Evolutionary conservation across 305 asterid species (phyloP), one percentile per base, ranked within the genome.

Genomic region (Fraxinus nigra): DNA sequence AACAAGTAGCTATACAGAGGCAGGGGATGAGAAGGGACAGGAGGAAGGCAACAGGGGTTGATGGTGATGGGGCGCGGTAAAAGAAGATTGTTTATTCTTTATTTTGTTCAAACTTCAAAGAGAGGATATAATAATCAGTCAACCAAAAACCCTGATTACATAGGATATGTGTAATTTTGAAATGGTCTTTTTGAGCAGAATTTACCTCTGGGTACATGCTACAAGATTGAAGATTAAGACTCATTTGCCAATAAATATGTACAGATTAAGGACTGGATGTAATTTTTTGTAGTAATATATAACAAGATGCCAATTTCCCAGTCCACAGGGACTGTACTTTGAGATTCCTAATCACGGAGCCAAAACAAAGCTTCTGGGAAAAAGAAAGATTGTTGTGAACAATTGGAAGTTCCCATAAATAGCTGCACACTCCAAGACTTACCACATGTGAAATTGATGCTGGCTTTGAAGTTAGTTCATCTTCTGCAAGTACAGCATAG

Each of bases 401-500:
- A 72, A 65, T 72, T 72, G 35, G 76, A 59, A 26, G 35, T 75
- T 38, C 65, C 11, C 32, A 22, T 38, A 18, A 43, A 51, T 30
- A 77, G 51, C 34, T 83, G 84, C 51, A 72, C 7, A 34, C 22
- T 48, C 69, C 74, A 81, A 79, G 51, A 85, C 93, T 79, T 89
- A 94, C 98, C 97, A 82, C 93, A 81, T 94, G 98, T 11, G 98
- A 91, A 61, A 96, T 84, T 59, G 93, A 88, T 74, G 86, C 88
- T 78, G 99, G 98, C 85, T 94, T 96, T 40, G 84, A 82, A 67
- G 89, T 83, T 85, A 96, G 97, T 85, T 94, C 92, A 48, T 94
- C 98, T 81, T 92, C 97, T 18, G 91, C 84, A 83, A 96, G 98
- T 87, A 96, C 87, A 51, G 95, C 98, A 84, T 91, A 94, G 78